Base-by-base conservation (phyloP, 2,329 filamentous ascomycete species). In the Verticillium tricorpus region DNA sequence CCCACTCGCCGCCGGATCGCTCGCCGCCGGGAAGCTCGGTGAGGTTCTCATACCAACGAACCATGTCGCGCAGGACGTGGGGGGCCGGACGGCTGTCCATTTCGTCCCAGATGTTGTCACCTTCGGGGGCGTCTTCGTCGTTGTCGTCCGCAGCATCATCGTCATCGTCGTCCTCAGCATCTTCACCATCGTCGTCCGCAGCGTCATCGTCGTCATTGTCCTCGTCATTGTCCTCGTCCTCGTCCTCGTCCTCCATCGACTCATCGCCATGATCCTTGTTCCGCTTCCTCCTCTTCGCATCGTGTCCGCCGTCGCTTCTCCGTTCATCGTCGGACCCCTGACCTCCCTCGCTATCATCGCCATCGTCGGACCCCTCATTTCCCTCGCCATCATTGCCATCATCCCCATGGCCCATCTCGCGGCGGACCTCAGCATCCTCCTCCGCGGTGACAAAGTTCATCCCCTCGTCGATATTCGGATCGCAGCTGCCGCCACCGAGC, bases 61-160 rank as follows among this genome's bases (percentile, higher is more conserved):
- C 22, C n/a, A 69, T 69, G 57, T 69, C 64, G 57, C 64, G 62
- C 12, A 69, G 59, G 19, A 67, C 64, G 11, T 61, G 54, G 3
- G 19, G 50, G 3, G 66, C 65, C 1, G 52, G 37, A 9, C 63
- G 60, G n/a, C 52, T 50, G 37, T 63, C 58, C 45, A 64, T 59
- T 5, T 63, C 60, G 25, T 35, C 34, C 34, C 34, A 35, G 7
- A 35, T 7, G 34, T 35, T 35, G 1, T 11, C 7, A 11, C 34
- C 34, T 14, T 35, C 5, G 1, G 14, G 34, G 34, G 1, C 34
- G 8, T 35, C 34, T 3, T 35, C 34, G 19, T 58, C 58, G 32
- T 39, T 17, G 40, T 62, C 39, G n/a, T n/a, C n/a, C n/a, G n/a
- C n/a, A n/a, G n/a, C n/a, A 8, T 61, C 57, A 2, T 60, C 56